A percentile compares a stretch with the other conserved stretches of the same genome.
These are phyloP conservation scores for Ustilago sp. DNA, from an alignment of 1,284 basidiomycete genomes.

Conservation along the genomic window DNA sequence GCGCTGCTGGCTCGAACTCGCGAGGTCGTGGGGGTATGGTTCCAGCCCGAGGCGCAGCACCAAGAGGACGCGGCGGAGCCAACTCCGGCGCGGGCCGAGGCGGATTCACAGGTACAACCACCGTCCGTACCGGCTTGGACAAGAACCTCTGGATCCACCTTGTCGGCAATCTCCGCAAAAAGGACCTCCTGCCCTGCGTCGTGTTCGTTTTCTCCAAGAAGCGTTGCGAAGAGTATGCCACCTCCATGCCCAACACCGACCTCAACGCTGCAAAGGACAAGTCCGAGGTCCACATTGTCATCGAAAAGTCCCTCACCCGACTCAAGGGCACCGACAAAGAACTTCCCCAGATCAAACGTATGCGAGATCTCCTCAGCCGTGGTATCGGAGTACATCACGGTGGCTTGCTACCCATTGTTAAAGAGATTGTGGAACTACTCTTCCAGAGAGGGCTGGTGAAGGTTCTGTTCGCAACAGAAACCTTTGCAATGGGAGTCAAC, in stretches of 20 bases:
- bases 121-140: slow-evolving; percentile 74
- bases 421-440: slow-evolving; percentile 91
- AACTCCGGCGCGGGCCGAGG: slow-evolving; percentile 73
- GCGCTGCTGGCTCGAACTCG: slow-evolving; percentile 45
- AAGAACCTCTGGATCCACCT: slow-evolving; percentile 95
- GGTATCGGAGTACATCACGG: slow-evolving; percentile 99
- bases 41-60: slow-evolving; percentile 67
- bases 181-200: slow-evolving; percentile 88
- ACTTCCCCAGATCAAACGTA: slow-evolving; percentile 92
- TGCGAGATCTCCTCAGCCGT: slow-evolving; percentile 88
- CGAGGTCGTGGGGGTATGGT: slow-evolving; percentile 53
- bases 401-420: slow-evolving; percentile 94
- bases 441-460: slow-evolving; percentile 97
- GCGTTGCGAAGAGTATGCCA: slow-evolving; percentile 94
- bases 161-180: slow-evolving; percentile 86
- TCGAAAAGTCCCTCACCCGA: slow-evolving; percentile 90
- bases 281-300: slow-evolving; percentile 93
- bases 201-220: slow-evolving; percentile 98
- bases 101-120: slow-evolving; percentile 39
- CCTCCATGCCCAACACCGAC: slow-evolving; percentile 87
- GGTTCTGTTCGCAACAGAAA: slow-evolving; percentile 97
- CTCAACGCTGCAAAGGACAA: slow-evolving; percentile 87
- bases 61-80: slow-evolving; percentile 71
- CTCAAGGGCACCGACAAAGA: slow-evolving; percentile 89
- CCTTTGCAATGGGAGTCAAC: slow-evolving; percentile 97